These are phyloP conservation scores for Zoysia matrella DNA, from an alignment of 202 grass and related monocot species.

Conservation along the genomic window DNA sequence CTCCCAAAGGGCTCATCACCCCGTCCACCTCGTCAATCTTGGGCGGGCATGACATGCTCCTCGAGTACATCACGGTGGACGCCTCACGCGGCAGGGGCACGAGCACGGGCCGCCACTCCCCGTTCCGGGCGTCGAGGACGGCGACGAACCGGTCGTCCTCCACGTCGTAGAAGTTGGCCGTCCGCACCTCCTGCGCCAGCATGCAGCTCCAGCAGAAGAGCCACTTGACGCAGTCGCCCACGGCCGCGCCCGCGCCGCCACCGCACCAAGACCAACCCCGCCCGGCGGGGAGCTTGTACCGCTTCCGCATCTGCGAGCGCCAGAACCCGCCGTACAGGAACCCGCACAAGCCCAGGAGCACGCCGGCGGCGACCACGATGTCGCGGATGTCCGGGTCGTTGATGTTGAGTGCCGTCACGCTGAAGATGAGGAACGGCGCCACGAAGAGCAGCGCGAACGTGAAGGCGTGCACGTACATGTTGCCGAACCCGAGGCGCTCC, in stretches of 20 bases:
- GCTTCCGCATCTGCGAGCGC: constrained; percentile 86
- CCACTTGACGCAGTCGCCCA: constrained; percentile 75
- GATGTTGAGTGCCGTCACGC: constrained; percentile 71
- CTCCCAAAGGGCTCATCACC: background rate
- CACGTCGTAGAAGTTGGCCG: constrained; percentile 79
- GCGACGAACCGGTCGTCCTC: constrained; percentile 63
- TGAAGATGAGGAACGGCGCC: constrained; percentile 84
- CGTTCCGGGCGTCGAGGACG: constrained; percentile 37
- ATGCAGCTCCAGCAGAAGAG: constrained; percentile 83
- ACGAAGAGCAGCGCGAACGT: constrained; percentile 73
- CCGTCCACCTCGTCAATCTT: constrained; percentile 44
- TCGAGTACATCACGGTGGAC: constrained; percentile 9
- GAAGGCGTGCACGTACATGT: constrained; percentile 95
- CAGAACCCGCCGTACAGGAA: constrained; percentile 90
- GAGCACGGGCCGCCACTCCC: constrained; percentile 34
- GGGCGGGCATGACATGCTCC: constrained; percentile 78
- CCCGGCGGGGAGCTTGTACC: constrained; percentile 68
- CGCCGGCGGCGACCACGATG: constrained; percentile 53
- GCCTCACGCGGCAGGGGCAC: constrained; percentile 74
- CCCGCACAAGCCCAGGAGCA: constrained; percentile 65
- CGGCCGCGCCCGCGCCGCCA: constrained; percentile 38
- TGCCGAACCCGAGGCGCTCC: constrained; percentile 94
- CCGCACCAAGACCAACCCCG: constrained; percentile 4
- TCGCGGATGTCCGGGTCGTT: constrained; percentile 53
- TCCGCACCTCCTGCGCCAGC: constrained; percentile 83